These are phyloP conservation scores for Sechiopsis laciniata DNA, from an alignment of 306 rosid genomes.

Conservation along the genomic window DNA sequence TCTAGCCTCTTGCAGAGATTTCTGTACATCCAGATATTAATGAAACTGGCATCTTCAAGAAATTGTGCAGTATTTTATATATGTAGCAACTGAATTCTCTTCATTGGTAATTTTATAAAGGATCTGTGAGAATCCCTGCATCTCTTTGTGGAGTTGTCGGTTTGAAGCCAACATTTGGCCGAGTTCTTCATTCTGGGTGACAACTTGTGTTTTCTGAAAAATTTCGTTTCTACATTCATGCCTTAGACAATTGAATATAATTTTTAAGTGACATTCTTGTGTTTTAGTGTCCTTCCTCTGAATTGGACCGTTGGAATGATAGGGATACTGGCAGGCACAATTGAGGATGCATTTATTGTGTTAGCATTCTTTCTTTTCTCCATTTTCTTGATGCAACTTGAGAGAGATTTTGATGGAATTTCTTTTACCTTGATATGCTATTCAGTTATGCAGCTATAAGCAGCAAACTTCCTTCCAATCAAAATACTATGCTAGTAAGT, in stretches of 20 bases:
- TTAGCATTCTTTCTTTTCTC: conserved; percentile 30
- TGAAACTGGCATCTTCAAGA: conserved; percentile 4
- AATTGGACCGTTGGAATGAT: conserved; percentile 97
- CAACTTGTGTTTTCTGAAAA: conserved; percentile 24
- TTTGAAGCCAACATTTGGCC: conserved; percentile 77
- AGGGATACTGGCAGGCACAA: conserved; percentile 75
- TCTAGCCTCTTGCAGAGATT: background rate
- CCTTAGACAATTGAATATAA: conserved; percentile 19
- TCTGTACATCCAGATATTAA: background rate
- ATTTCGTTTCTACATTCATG: conserved; percentile 6
- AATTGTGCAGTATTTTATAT: background rate
- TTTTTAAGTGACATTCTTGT: conserved; percentile 22
- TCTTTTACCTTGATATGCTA: conserved; percentile 21
- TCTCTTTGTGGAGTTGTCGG: conserved; percentile 91
- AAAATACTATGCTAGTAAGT: conserved; percentile 34
- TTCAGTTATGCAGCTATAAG: conserved; percentile 75
- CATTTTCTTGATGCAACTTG: conserved; percentile 16
- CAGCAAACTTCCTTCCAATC: conserved; percentile 41
- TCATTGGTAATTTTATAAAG: conserved; percentile 35
- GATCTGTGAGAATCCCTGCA: conserved; percentile 96
- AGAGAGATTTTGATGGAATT: conserved; percentile 19
- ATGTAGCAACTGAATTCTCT: conserved; percentile 4
- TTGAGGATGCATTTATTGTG: conserved; percentile 78
- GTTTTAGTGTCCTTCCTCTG: conserved; percentile 75
- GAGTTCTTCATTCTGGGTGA: conserved; percentile 77